Percentiles rank a stretch among this genome's conserved stretches.
Conservation (phyloP, 2,329 filamentous ascomycete species). For the Hypomyces rosellus region DNA sequence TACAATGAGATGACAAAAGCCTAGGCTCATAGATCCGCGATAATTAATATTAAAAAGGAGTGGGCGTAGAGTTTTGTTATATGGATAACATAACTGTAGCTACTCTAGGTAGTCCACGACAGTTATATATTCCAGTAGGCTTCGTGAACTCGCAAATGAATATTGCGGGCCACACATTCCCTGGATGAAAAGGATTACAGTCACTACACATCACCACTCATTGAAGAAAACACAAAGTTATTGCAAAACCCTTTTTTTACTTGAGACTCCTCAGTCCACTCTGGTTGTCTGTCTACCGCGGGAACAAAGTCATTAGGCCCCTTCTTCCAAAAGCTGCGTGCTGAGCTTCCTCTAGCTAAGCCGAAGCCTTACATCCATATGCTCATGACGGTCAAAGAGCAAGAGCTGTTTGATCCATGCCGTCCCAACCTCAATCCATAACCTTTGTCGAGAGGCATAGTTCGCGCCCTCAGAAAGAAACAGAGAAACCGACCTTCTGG, state of each 20-base stretch:
- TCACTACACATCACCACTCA: no score
- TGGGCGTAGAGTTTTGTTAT: no score
- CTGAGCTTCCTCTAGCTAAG: slow-evolving; percentile 25
- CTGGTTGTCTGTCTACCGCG: slow-evolving; percentile 25
- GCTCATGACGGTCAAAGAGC: slow-evolving; percentile 18
- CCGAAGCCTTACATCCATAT: slow-evolving; percentile 17
- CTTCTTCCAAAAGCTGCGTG: slow-evolving; percentile 8
- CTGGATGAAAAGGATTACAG: no score
- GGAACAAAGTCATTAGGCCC: slow-evolving; percentile 14
- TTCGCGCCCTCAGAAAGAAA: slow-evolving; percentile 31
- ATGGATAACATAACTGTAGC: no score
- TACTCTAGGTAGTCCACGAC: no score
- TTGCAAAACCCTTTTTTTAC: slow-evolving; percentile 23
- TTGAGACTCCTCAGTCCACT: slow-evolving; percentile 37
- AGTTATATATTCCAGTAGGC: no score
- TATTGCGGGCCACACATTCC: no score
- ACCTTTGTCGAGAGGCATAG: slow-evolving; percentile 32
- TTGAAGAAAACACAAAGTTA: neutral
- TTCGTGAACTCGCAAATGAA: no score
- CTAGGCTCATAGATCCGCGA: no score
- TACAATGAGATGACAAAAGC: no score
- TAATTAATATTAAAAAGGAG: no score
- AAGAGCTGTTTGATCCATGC: slow-evolving; percentile 23
- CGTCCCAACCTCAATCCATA: slow-evolving; percentile 32
- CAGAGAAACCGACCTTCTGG: slow-evolving; percentile 29